Evolutionary conservation across 2,329 filamentous ascomycete genomes (phyloP), one percentile per base, ranked within the genome.

Genomic region (Rosellinia necatrix): DNA sequence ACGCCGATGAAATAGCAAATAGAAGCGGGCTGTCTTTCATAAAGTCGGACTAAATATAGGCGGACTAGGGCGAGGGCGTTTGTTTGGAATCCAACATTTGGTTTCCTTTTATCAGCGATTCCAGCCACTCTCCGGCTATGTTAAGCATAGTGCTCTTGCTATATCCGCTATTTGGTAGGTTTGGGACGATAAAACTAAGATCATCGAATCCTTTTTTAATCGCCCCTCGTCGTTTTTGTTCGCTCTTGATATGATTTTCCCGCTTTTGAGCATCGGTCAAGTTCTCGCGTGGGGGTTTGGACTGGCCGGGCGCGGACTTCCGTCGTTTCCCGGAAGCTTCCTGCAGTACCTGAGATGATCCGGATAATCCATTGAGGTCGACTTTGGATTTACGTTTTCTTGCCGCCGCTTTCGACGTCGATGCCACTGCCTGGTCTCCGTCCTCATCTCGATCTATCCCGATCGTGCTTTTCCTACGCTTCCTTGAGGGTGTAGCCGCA

Each of bases 251-350:
- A 42, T 92, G 77, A 22, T 90, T 91, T 43, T 91, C 81, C 29
- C 92, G 83, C 72, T 94, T 96, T 74, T 96, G 90, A 70, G 96
- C 91, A 49, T 91, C 94, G 49, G 87, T 81, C 62, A 96, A 91
- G 64, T 96, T 96, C 66, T 87, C 87, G 22, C 88, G 75, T 2
- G 78, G 68, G 2, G 75, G 55, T 65, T 85, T 86, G 15, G 71
- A 34, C 68, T 74, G n/a, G 61, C 68, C 70, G 1, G 81, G 81
- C 64, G 81, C 70, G 1, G 81, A 82, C 65, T 82, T 84, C 30
- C 81, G 76, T 44, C 81, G 75, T 65, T 82, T 82, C 12, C 72
- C 71, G 1, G 68, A 47, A 1, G 62, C 52, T 34, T 74, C 75
- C 58, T 68, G 71, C 48, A 71, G 71, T 8, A 68, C 71, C 3